phyloP scores from a whole-genome alignment of 2,329 filamentous ascomycete genomes.

The Acrocalymma vagum region DNA sequence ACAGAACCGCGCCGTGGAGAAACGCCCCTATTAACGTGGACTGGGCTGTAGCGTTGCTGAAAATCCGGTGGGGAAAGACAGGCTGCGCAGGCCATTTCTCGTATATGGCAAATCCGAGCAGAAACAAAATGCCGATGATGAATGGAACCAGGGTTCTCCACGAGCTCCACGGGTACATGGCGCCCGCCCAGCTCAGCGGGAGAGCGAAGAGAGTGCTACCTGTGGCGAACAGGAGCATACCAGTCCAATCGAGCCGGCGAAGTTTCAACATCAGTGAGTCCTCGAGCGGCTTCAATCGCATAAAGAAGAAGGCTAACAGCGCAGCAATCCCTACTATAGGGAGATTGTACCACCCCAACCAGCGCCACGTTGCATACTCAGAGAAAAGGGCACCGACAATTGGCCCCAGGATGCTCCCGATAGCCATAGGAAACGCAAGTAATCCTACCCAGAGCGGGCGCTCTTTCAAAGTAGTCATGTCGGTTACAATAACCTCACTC shows the following conservation, averaged over 20 bases:
- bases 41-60: slow-evolving; percentile 56
- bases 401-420: slow-evolving; percentile 60
- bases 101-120: slow-evolving; percentile 61
- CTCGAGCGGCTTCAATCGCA: slow-evolving; percentile 60
- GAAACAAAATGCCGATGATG: slow-evolving; percentile 59
- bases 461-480: slow-evolving; percentile 61
- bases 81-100: slow-evolving; percentile 63
- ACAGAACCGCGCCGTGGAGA: slow-evolving; percentile 62
- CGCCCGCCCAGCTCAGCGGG: slow-evolving; percentile 60
- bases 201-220: slow-evolving; percentile 56
- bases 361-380: slow-evolving; percentile 54
- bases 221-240: slow-evolving; percentile 54
- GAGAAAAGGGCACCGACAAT: slow-evolving; percentile 58
- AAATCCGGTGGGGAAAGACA: slow-evolving; percentile 53
- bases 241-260: slow-evolving; percentile 59
- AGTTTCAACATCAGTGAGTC: slow-evolving; percentile 47
- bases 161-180: slow-evolving; percentile 60
- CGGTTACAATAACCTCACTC: slow-evolving; percentile 59
- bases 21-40: slow-evolving; percentile 61
- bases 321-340: slow-evolving; percentile 56
- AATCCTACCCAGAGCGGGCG: slow-evolving; percentile 58
- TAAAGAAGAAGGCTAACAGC: slow-evolving; percentile 54
- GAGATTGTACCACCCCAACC: slow-evolving; percentile 50
- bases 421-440: slow-evolving; percentile 58
- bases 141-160: slow-evolving; percentile 69